phyloP scores from a whole-genome alignment of 2,329 filamentous ascomycete genomes.

The Xylaria sp. region DNA sequence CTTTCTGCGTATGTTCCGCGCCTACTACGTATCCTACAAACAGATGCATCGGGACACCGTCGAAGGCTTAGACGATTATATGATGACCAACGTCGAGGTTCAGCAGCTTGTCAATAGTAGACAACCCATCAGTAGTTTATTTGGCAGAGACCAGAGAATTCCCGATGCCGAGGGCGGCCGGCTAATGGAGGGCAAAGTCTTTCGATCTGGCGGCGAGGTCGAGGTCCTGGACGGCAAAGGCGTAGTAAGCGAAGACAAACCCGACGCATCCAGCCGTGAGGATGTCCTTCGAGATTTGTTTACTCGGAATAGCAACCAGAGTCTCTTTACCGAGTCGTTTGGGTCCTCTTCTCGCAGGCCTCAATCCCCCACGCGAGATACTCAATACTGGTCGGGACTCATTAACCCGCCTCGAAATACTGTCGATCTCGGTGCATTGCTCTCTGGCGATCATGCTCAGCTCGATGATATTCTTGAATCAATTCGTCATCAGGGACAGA shows the following conservation, averaged over 20 bases:
- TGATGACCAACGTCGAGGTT: slow-evolving; percentile 78
- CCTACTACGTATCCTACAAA: slow-evolving; percentile 90
- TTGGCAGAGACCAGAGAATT: slow-evolving; percentile 77
- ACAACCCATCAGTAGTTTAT: slow-evolving; percentile 78
- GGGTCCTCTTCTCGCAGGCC: slow-evolving; percentile 44
- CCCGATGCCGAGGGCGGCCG: slow-evolving; percentile 70
- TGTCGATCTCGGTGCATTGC: slow-evolving; percentile 46
- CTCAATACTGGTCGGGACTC: slow-evolving; percentile 47
- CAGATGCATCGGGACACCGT: slow-evolving; percentile 88
- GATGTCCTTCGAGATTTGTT: slow-evolving; percentile 68
- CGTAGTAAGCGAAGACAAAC: slow-evolving; percentile 67
- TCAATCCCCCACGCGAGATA: slow-evolving; percentile 43
- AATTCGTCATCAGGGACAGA: slow-evolving; percentile 42
- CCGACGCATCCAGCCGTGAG: slow-evolving; percentile 69
- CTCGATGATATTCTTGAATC: slow-evolving; percentile 49
- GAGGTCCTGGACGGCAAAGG: slow-evolving; percentile 69
- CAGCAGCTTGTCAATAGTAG: slow-evolving; percentile 79
- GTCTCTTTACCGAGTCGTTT: slow-evolving; percentile 50
- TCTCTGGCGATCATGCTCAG: slow-evolving; percentile 47
- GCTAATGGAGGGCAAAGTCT: slow-evolving; percentile 73
- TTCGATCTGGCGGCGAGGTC: slow-evolving; percentile 70
- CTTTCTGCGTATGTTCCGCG: slow-evolving; percentile 89
- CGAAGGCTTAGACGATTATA: slow-evolving; percentile 79
- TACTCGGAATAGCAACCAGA: slow-evolving; percentile 47
- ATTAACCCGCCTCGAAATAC: slow-evolving; percentile 49